Conservation (phyloP, 148 eudicot genomes). For the Arbutus unedo region DNA sequence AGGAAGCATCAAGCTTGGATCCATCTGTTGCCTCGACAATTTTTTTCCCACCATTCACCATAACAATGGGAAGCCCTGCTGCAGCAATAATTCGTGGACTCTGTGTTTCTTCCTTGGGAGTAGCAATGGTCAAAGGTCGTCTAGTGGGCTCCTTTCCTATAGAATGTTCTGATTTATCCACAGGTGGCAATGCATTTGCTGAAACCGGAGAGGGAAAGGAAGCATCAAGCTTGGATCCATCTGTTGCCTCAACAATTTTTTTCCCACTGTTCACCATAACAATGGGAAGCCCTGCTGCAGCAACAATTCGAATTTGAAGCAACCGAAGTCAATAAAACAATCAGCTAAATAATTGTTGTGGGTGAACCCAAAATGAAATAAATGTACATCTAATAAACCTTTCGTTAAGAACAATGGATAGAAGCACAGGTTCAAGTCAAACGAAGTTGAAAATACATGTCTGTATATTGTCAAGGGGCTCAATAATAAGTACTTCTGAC, state of each 20-base stretch:
- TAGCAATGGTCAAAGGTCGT: background rate
- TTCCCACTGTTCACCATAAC: conserved; percentile 20
- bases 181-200: conserved; percentile 28
- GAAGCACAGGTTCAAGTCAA: background rate
- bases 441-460: background rate
- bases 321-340: background rate
- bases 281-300: conserved; percentile 20
- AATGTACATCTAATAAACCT: background rate
- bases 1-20: conserved; percentile 30
- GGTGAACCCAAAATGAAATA: background rate
- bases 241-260: conserved; percentile 21
- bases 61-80: conserved; percentile 16
- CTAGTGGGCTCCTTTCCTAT: background rate
- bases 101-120: conserved; percentile 19
- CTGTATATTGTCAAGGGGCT: background rate
- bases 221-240: conserved; percentile 31
- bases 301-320: conserved; percentile 2
- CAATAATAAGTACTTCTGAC: background rate
- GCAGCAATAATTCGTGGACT: conserved; percentile 12
- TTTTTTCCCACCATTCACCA: conserved; percentile 23
- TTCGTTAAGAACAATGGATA: background rate
- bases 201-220: conserved; percentile 42
- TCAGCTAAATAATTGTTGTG: background rate
- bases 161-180: background rate
- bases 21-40: conserved; percentile 26